Evolutionary conservation across 2,329 filamentous ascomycete genomes (phyloP).

Genomic region (Corniculantispora saksenae): DNA sequence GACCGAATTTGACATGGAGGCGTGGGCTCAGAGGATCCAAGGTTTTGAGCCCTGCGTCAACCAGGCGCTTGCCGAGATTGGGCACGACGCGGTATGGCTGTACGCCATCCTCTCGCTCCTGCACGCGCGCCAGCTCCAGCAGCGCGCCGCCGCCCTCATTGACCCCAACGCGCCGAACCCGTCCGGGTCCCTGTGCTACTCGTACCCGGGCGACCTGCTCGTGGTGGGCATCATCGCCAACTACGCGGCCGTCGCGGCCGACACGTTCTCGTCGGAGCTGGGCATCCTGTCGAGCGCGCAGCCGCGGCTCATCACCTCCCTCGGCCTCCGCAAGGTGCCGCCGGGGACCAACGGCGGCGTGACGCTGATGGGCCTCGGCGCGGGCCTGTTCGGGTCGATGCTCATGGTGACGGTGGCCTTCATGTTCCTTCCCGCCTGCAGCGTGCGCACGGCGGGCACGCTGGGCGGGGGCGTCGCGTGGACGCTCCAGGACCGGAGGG

Average conservation of each 20-base stretch:
- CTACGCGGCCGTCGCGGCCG: slow-evolving; percentile 88
- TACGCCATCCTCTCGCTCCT: slow-evolving; percentile 30
- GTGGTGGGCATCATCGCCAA: slow-evolving; percentile 71
- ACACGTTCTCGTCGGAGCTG: slow-evolving; percentile 93
- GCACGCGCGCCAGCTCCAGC: slow-evolving; percentile 60
- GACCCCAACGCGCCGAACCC: slow-evolving; percentile 34
- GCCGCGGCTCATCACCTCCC: slow-evolving; percentile 85
- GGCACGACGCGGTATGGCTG: background rate
- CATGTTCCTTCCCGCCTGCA: slow-evolving; percentile 70
- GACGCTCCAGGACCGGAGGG: slow-evolving; percentile 46
- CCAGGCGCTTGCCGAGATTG: background rate
- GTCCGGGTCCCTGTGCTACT: slow-evolving; percentile 53
- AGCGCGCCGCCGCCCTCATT: slow-evolving; percentile 44
- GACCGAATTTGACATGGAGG: background rate
- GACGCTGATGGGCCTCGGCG: slow-evolving; percentile 69
- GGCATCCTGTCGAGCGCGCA: slow-evolving; percentile 78
- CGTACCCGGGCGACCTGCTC: slow-evolving; percentile 63
- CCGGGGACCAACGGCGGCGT: slow-evolving; percentile 94
- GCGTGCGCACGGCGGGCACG: slow-evolving; percentile 36
- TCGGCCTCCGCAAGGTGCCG: slow-evolving; percentile 74
- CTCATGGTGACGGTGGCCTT: slow-evolving; percentile 67
- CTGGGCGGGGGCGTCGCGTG: slow-evolving; percentile 50
- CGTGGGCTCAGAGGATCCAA: background rate
- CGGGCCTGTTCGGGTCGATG: slow-evolving; percentile 73
- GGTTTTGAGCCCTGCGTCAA: background rate